phyloP scores from a whole-genome alignment of 2,329 filamentous ascomycete genomes.

The Botrytis hyacinthi region DNA sequence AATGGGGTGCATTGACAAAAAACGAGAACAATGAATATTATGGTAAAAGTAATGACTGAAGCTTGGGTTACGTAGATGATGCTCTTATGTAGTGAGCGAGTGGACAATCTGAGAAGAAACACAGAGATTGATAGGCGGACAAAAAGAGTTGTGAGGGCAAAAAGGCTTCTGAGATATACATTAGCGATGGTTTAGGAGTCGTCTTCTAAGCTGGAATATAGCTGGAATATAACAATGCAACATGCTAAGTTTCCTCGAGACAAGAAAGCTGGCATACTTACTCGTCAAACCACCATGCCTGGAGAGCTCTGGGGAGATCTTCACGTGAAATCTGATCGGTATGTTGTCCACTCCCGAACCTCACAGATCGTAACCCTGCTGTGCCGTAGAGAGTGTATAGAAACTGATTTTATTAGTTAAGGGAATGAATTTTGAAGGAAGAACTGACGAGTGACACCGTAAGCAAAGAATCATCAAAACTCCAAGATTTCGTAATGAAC shows the following conservation, averaged over 20 bases:
- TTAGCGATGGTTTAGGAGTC: background rate
- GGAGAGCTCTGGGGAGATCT: constrained; percentile 27
- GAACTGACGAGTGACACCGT: constrained; percentile 28
- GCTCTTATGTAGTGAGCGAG: constrained; percentile 45
- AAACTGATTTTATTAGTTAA: constrained; percentile 22
- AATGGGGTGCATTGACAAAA: constrained; percentile 54
- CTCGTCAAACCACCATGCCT: constrained; percentile 47
- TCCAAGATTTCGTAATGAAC: constrained; percentile 31
- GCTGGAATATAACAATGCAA: background rate
- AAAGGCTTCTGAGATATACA: background rate
- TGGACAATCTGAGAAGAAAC: constrained; percentile 53
- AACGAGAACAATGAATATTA: constrained; percentile 50
- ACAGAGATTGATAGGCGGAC: constrained; percentile 47
- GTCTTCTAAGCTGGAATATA: background rate
- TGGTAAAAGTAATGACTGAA: constrained; percentile 46
- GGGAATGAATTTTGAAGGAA: background rate
- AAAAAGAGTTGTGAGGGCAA: constrained; percentile 34
- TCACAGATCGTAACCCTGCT: constrained; percentile 24
- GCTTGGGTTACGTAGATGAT: constrained; percentile 48
- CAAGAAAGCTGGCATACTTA: constrained; percentile 45
- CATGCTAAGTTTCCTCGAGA: background rate
- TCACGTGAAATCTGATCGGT: constrained; percentile 21
- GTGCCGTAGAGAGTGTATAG: constrained; percentile 28
- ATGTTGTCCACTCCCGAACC: constrained; percentile 30
- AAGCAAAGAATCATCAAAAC: constrained; percentile 32